Evolutionary conservation across 495 filamentous ascomycete genomes (phyloP).

Genomic region (Tuber melanosporum): DNA sequence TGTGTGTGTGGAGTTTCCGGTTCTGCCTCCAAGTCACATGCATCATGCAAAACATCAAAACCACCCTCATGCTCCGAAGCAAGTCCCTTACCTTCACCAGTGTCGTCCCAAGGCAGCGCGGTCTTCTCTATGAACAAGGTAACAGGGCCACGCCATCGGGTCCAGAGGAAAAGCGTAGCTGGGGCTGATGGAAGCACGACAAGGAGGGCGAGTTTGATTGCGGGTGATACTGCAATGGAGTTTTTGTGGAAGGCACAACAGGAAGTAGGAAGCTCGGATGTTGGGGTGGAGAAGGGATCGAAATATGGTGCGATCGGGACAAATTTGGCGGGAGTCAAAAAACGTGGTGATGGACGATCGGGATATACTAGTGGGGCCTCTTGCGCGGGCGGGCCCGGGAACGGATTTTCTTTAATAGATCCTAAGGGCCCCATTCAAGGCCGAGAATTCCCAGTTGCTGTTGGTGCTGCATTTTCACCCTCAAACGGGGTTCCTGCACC

Average conservation of each 20-base stretch:
- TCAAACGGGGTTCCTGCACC: constrained; percentile 7
- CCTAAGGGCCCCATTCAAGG: background rate
- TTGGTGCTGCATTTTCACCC: background rate
- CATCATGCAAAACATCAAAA: background rate
- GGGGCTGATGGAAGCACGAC: constrained; percentile 5
- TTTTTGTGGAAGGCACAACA: constrained; percentile 21
- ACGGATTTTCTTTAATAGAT: background rate
- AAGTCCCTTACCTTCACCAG: background rate
- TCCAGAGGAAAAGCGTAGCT: constrained; percentile 17
- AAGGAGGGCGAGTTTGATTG: constrained; percentile 31
- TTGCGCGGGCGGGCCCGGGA: background rate
- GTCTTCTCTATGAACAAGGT: background rate
- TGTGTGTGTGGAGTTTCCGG: constrained; percentile 26
- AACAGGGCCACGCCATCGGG: background rate
- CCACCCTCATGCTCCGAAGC: background rate
- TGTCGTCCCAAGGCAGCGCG: background rate
- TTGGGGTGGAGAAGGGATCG: constrained; percentile 14
- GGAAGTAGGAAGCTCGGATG: constrained; percentile 21
- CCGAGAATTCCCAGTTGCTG: background rate
- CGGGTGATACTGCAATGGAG: constrained; percentile 23
- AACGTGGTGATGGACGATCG: background rate
- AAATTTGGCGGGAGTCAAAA: background rate
- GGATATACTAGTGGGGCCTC: background rate
- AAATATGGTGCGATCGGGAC: background rate
- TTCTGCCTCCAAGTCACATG: background rate